Evolutionary conservation across 495 filamentous ascomycete species (phyloP), one percentile per base, ranked within the genome.

Genomic region (Podospora comata): DNA sequence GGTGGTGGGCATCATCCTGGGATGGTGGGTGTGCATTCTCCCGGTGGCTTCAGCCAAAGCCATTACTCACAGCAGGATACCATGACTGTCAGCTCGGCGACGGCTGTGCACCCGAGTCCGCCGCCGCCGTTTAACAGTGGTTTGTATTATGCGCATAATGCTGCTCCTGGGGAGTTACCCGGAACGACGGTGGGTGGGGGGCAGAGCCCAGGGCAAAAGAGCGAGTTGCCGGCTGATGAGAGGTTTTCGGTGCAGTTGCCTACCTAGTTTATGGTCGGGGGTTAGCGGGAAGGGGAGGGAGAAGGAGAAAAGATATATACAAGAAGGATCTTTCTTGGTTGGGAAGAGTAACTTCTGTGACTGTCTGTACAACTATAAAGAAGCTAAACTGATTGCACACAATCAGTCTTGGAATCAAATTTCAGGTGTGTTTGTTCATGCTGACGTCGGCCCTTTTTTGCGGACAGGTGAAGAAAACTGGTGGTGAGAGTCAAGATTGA

Each of bases 151-250:
- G 23, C 15, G 23, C 20, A 61, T 26, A 18, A 30, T 11, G 5
- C 27, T 11, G 59, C 18, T 16, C 57, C 60, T 30, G 55, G 16
- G 53, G 62, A 28, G 55, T 28, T 27, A 7, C 65, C 65, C 19
- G 19, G 28, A 28, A 27, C 62, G 54, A 19, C 61, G 15, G 44
- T 60, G 26, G 65, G 27, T n/a, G 27, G 48, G 34, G 65, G 62
- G 18, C 62, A 71, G 28, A 71, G 39, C 39, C 39, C 62, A 26
- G 69, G 69, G 9, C 68, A 68, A 19, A 71, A 65, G 57, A 71
- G 53, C 53, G 69, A 71, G 53, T 39, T 71, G 20, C 69, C 69
- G 34, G 69, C 69, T 19, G 66, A 71, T 58, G 65, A 71, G 65
- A 30, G 28, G 26, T 57, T 48, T 48, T 48, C 39, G 39, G 39